Percentiles rank a stretch among this genome's conserved stretches.
Evolutionary conservation across 2,329 filamentous ascomycete species (phyloP).

Genomic region (Apiospora marii): DNA sequence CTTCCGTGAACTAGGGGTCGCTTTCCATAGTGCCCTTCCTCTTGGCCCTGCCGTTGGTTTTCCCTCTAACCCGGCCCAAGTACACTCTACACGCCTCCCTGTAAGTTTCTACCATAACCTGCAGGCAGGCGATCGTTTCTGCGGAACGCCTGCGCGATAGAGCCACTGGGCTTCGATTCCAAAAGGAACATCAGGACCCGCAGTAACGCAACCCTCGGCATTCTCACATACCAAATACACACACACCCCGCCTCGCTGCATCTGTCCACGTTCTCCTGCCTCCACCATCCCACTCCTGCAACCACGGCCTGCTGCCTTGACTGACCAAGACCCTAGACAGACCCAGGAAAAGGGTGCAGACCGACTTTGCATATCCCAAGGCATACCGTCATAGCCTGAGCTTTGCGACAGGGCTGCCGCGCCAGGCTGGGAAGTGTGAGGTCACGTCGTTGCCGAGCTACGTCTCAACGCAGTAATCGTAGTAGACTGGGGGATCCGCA

Average conservation of each 20-base stretch:
- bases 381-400: constrained; percentile 57
- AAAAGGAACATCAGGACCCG: constrained; percentile 41
- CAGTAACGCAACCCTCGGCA: constrained; percentile 48
- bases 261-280: constrained; percentile 28
- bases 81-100: constrained; percentile 14
- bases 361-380: constrained; percentile 37
- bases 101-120: constrained; percentile 30
- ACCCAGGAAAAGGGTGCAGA: constrained; percentile 29
- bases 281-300: constrained; percentile 26
- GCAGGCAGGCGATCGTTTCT: constrained; percentile 43
- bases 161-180: constrained; percentile 24
- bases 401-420: constrained; percentile 46
- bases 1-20: background rate
- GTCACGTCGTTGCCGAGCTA: constrained; percentile 29
- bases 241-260: constrained; percentile 29
- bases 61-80: background rate
- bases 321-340: constrained; percentile 27
- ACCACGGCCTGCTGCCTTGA: constrained; percentile 28
- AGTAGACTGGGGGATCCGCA: constrained; percentile 42
- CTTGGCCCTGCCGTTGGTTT: background rate
- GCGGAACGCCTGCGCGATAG: constrained; percentile 21
- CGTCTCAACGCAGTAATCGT: constrained; percentile 32
- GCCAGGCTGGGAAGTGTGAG: constrained; percentile 26
- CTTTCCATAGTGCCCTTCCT: constrained; percentile 21
- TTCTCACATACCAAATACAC: constrained; percentile 31